These are phyloP conservation scores for Noccaea bulbosa DNA, from an alignment of 345 rosid genomes.

Conservation along the genomic window DNA sequence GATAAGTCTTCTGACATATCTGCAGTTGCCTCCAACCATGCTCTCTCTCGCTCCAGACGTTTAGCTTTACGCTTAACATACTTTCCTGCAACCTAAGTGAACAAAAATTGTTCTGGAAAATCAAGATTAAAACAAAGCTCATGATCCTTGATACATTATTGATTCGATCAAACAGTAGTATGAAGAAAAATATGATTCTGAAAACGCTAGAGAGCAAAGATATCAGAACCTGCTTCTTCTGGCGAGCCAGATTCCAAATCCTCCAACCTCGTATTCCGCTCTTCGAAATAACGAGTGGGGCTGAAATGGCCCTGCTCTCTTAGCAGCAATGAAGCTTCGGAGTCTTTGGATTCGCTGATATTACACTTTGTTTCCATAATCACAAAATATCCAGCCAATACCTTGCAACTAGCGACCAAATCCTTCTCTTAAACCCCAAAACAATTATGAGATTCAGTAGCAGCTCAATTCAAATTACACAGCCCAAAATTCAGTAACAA, in stretches of 20 bases:
- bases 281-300: slow-evolving; percentile 72
- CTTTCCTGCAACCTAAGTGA: slow-evolving; percentile 67
- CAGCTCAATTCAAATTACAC: slow-evolving; percentile 37
- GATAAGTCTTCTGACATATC: slow-evolving; percentile 86
- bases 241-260: slow-evolving; percentile 86
- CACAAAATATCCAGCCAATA: slow-evolving; percentile 32
- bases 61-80: slow-evolving; percentile 60
- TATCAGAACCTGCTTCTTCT: slow-evolving; percentile 68
- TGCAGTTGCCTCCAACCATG: slow-evolving; percentile 70
- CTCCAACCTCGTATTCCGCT: slow-evolving; percentile 85
- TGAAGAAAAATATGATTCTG: not conserved
- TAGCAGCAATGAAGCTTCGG: slow-evolving; percentile 55
- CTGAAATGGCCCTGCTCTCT: slow-evolving; percentile 76
- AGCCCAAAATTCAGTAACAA: slow-evolving; percentile 35
- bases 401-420: slow-evolving; percentile 79
- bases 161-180: not conserved
- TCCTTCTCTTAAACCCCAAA: slow-evolving; percentile 57
- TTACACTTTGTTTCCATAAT: not conserved
- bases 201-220: no score
- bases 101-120: no score
- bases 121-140: no score
- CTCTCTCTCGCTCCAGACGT: slow-evolving; percentile 68
- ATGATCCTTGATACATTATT: no score
- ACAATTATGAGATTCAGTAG: slow-evolving; percentile 21
- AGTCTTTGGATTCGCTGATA: slow-evolving; percentile 35